Evolutionary conservation across 1,284 basidiomycete species (phyloP), one percentile per base, ranked within the genome.

Genomic region (Moniliophthora roreri): DNA sequence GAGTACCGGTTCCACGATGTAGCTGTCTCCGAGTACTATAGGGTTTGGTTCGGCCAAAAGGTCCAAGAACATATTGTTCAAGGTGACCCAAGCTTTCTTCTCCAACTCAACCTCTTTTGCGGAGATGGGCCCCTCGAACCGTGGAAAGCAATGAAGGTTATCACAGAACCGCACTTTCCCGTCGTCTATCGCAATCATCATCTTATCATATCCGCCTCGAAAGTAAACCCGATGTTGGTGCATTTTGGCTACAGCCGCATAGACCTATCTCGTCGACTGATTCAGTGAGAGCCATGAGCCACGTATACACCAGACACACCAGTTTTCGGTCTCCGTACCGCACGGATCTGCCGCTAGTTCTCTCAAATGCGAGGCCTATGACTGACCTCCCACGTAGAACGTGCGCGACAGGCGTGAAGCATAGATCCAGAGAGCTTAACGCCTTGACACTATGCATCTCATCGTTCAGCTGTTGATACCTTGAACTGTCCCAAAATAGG

Each of bases 281-380:
- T 20, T 16, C 6, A 20, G 3, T 21, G 32, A 18, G n/a, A 3
- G 23, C 5, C 21, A 16, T 15, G 32, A 13, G 34, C n/a, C 5
- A 38, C 5, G 18, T 40, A n/a, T n/a, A n/a, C 16, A 8, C 42
- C 24, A 37, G 13, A 50, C 50, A 16, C 37, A 52, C 56, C 42
- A 71, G 63, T 5, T 62, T 48, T n/a, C 70, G 67, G 61, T 82
- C 80, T 10, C 63, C 58, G 20, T 62, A 59, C 42, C 67, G 59
- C 4, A 72, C 53, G 23, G 63, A 52, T 47, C 80, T 66, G 50
- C 79, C 80, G 47, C 68, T 53, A 5, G 67, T 62, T 13, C 73
- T 62, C 55, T 80, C 79, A 34, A 66, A 69, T 50, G 81, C 72
- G 28, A 81, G 54, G 1, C 80, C 79, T 26, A 77, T 63, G 6